Base-by-base conservation (phyloP, 2,329 filamentous ascomycete species). In the Diaporthe ilicicola region DNA sequence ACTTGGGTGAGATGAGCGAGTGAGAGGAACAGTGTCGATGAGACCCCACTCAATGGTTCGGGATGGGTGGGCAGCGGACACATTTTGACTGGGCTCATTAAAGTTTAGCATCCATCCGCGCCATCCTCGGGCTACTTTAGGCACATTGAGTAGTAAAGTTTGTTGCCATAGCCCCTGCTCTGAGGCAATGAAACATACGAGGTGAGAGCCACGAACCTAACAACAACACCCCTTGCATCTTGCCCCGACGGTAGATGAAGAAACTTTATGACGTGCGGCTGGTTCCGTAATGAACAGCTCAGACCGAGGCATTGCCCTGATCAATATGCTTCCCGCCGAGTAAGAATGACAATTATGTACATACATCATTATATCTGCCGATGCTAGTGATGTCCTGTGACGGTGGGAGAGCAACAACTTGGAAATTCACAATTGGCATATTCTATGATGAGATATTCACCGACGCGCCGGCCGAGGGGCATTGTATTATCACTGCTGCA, bases 201-300 rank as follows among this genome's bases (percentile, higher is more conserved):
- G 44, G 59, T 64, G 59, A 64, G 59, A 64, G 59, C 59, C 29
- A 50, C 29, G 59, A 64, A 64, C 59, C 29, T 64, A 64, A 64
- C 59, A 24, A 24, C n/a, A 27, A 19, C 44, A 64, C 44, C 59
- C 59, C 44, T 50, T 24, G 44, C 42, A 37, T 50, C 15, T 3
- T 64, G 59, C 19, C 34, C 59, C 44, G 44, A 50, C 59, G 59
- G 59, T 64, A 50, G 59, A 64, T 64, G 59, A 24, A 9, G n/a
- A 64, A 27, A 37, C 44, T 37, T 64, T 50, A 64, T 50, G 44
- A 37, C 59, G 42, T 64, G 59, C 44, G 37, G 48, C 22, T 10
- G 48, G 2, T n/a, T n/a, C n/a, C n/a, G n/a, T 7, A 64, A 24
- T 19, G n/a, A 29, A 22, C 29, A 37, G 4, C 48, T 50, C 29